Evolutionary conservation across 1,284 basidiomycete genomes (phyloP).

Genomic region (Ustilago trichophora): DNA sequence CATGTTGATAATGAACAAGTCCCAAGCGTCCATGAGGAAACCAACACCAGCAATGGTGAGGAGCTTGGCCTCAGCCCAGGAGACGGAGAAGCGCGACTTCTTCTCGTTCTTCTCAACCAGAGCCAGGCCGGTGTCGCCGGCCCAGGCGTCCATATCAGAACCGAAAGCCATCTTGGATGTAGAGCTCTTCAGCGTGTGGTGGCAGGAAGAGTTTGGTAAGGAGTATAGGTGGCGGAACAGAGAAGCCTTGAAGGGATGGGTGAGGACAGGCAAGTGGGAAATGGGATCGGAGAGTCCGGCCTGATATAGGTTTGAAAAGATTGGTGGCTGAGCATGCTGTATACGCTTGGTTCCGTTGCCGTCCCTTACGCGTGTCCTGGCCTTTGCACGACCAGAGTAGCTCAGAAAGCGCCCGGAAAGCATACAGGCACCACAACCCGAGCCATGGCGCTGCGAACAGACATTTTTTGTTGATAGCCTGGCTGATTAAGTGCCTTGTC

Average conservation of each 20-base stretch:
- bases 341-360: neutral
- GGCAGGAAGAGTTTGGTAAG: neutral
- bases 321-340: slow-evolving; percentile 2
- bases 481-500: too few relatives aligned
- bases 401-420: too few relatives aligned
- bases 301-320: slow-evolving; percentile 21
- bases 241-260: slow-evolving; percentile 4
- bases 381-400: too few relatives aligned
- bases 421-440: too few relatives aligned
- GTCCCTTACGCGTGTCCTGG: neutral
- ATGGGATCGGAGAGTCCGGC: neutral
- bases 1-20: slow-evolving; percentile 64
- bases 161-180: slow-evolving; percentile 55
- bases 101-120: slow-evolving; percentile 55
- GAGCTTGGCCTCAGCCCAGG: slow-evolving; percentile 60
- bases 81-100: slow-evolving; percentile 49
- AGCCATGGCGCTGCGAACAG: neutral
- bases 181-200: slow-evolving; percentile 1
- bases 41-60: slow-evolving; percentile 62
- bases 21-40: slow-evolving; percentile 64
- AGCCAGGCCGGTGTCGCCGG: slow-evolving; percentile 51
- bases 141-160: slow-evolving; percentile 59
- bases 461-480: too few relatives aligned
- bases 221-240: neutral
- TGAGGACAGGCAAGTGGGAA: neutral